phyloP scores from a whole-genome alignment of 2,329 filamentous ascomycete species.

The Aspergillus fumigatiaffinis region DNA sequence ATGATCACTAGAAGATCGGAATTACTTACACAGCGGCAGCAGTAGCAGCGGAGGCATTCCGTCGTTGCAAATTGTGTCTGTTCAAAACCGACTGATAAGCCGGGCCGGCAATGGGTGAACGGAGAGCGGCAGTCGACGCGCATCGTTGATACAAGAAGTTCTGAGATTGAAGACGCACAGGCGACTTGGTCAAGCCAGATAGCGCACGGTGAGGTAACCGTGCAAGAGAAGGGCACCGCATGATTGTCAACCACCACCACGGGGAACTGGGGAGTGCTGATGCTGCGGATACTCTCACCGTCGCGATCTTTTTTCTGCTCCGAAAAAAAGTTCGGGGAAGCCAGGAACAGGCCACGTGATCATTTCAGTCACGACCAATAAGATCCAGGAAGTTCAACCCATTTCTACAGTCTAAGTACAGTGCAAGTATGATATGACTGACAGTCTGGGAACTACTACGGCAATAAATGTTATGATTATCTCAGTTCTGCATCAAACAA shows the following conservation, averaged over 20 bases:
- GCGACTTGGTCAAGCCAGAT: slow-evolving; percentile 32
- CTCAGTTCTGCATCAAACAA: background rate
- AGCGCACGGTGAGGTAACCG: slow-evolving; percentile 38
- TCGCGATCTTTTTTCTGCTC: slow-evolving; percentile 20
- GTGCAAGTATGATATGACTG: background rate
- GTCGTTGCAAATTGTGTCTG: slow-evolving; percentile 40
- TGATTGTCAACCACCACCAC: slow-evolving; percentile 27
- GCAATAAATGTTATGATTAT: background rate
- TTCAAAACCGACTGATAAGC: slow-evolving; percentile 36
- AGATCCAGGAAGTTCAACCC: background rate
- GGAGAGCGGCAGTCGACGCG: slow-evolving; percentile 34
- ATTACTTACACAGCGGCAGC: slow-evolving; percentile 43
- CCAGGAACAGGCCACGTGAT: slow-evolving; percentile 35
- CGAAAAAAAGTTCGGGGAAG: slow-evolving; percentile 37
- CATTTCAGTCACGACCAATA: background rate
- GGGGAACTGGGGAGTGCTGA: slow-evolving; percentile 22
- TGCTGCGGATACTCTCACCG: slow-evolving; percentile 18
- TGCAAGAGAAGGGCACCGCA: slow-evolving; percentile 41
- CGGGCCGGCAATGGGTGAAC: slow-evolving; percentile 29
- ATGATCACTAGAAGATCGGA: background rate
- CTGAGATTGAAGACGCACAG: slow-evolving; percentile 33
- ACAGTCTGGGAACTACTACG: background rate
- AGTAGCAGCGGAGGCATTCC: slow-evolving; percentile 38
- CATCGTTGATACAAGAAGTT: slow-evolving; percentile 37
- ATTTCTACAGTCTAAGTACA: background rate